Percentiles rank a stretch among this genome's conserved stretches.
phyloP scores from a whole-genome alignment of 164 flowering plant genomes.

The Aristolochia californica region DNA sequence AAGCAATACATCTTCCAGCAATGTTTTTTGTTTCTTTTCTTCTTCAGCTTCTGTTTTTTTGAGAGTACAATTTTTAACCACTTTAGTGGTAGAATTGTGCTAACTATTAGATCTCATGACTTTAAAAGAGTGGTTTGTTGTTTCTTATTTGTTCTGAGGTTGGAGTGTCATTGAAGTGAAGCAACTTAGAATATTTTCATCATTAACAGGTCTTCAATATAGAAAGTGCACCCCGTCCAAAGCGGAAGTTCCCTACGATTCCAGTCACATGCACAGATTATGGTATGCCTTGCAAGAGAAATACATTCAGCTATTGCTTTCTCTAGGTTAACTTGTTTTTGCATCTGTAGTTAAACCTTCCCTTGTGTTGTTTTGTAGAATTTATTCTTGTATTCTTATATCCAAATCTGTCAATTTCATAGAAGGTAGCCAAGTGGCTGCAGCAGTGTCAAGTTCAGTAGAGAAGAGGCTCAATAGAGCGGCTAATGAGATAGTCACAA shows the following conservation, averaged over 20 bases:
- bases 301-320: neutral
- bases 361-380: no score
- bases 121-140: no score
- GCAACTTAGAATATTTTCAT: neutral
- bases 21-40: no score
- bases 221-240: slow-evolving; percentile 25
- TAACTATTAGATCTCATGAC: no score
- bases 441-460: slow-evolving; percentile 4
- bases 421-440: slow-evolving; percentile 3
- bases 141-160: no score
- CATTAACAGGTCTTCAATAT: slow-evolving; percentile 42
- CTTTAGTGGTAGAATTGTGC: no score
- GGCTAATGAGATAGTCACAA: slow-evolving; percentile 2
- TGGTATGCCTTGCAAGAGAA: slow-evolving; percentile 11
- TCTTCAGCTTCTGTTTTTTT: no score
- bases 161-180: no score
- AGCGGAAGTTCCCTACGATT: slow-evolving; percentile 9
- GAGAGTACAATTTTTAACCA: no score
- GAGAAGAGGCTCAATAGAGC: slow-evolving; percentile 13
- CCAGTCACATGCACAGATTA: slow-evolving; percentile 12
- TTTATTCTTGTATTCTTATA: neutral
- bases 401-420: slow-evolving; percentile 10
- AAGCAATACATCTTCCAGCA: no score
- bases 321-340: neutral
- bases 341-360: no score